Percentiles rank a stretch among this genome's conserved stretches.
Conservation (phyloP, 2,329 filamentous ascomycete genomes). For the Fusarium sp. region DNA sequence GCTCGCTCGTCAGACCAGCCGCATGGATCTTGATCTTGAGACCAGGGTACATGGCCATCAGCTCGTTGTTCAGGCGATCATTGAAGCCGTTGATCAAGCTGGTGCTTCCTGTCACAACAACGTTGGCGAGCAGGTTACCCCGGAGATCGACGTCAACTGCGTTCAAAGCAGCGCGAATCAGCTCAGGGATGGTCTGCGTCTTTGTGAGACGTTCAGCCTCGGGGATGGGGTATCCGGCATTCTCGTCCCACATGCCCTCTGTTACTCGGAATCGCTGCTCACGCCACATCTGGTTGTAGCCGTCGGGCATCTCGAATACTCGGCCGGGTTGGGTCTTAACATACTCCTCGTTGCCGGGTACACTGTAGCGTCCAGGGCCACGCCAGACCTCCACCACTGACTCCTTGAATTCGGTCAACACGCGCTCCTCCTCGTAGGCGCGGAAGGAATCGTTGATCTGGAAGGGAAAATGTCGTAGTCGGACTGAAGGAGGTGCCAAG, state of each 20-base stretch:
- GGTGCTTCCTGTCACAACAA: slow-evolving; percentile 91
- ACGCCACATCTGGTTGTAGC: slow-evolving; percentile 94
- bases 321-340: slow-evolving; percentile 79
- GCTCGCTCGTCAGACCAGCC: slow-evolving; percentile 84
- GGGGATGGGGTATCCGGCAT: slow-evolving; percentile 70
- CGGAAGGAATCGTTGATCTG: slow-evolving; percentile 77
- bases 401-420: slow-evolving; percentile 97
- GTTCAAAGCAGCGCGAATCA: slow-evolving; percentile 81
- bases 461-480: slow-evolving; percentile 75
- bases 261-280: slow-evolving; percentile 86
- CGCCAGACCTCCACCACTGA: slow-evolving; percentile 95
- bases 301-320: slow-evolving; percentile 97
- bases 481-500: slow-evolving; percentile 79
- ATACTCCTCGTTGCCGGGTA: slow-evolving; percentile 78
- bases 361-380: slow-evolving; percentile 75
- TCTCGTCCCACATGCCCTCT: slow-evolving; percentile 92
- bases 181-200: slow-evolving; percentile 82
- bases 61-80: slow-evolving; percentile 87
- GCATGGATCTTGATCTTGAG: slow-evolving; percentile 90
- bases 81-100: slow-evolving; percentile 91
- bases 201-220: slow-evolving; percentile 66
- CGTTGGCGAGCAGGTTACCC: slow-evolving; percentile 83
- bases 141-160: slow-evolving; percentile 91
- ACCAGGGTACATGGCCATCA: slow-evolving; percentile 83
- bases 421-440: slow-evolving; percentile 87